Conservation (phyloP, 768 basidiomycete species). For the Tephrocybe sp. region DNA sequence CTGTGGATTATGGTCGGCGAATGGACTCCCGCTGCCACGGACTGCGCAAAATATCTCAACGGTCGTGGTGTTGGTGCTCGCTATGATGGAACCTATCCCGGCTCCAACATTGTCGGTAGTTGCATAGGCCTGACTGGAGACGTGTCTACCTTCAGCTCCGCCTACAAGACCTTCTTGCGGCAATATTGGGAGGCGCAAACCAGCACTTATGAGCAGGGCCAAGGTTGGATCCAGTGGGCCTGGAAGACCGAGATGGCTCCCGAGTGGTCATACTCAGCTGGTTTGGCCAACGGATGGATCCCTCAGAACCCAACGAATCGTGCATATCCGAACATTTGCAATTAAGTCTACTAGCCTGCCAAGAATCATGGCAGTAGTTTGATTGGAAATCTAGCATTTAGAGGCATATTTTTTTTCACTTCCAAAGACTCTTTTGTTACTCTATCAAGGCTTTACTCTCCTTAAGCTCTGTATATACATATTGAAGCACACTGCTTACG, state of each 20-base stretch:
- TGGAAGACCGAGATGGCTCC: constrained; percentile 84
- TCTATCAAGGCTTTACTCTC: constrained; percentile 2
- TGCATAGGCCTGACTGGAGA: constrained; percentile 73
- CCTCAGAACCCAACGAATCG: constrained; percentile 51
- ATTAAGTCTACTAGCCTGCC: constrained; percentile 20
- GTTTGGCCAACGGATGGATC: constrained; percentile 81
- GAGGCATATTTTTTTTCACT: neutral
- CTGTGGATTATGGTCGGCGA: constrained; percentile 88
- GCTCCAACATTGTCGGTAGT: constrained; percentile 67
- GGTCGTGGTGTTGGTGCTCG: constrained; percentile 72
- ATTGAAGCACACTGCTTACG: neutral
- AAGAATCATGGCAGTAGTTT: neutral
- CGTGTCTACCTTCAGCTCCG: constrained; percentile 68
- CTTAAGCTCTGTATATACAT: neutral
- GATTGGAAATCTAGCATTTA: neutral
- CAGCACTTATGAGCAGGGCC: constrained; percentile 63
- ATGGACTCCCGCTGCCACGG: constrained; percentile 77
- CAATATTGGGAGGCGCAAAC: constrained; percentile 86
- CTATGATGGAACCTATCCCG: constrained; percentile 61
- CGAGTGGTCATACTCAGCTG: constrained; percentile 89
- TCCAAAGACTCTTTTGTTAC: neutral
- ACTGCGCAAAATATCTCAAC: constrained; percentile 81
- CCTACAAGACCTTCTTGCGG: constrained; percentile 79
- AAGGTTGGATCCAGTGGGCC: constrained; percentile 80
- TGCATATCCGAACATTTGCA: constrained; percentile 65